phyloP scores from a whole-genome alignment of 495 filamentous ascomycete genomes.

The Lasiosphaeria miniovina region DNA sequence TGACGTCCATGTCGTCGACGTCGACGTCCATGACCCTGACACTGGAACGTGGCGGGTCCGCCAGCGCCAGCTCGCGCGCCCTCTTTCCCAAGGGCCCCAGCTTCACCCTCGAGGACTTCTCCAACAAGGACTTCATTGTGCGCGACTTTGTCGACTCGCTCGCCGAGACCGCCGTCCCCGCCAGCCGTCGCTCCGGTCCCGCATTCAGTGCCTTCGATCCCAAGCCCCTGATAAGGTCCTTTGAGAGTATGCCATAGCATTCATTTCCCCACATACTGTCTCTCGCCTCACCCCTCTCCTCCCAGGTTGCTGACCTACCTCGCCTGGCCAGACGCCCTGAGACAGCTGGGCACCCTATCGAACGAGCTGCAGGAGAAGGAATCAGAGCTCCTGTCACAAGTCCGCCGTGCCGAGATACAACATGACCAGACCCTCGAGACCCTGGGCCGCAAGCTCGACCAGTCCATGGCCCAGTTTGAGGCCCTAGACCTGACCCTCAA shows the following conservation, averaged over 20 bases:
- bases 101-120: conserved; percentile 88
- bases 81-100: conserved; percentile 74
- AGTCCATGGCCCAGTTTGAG: conserved; percentile 87
- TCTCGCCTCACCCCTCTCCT: no score
- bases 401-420: conserved; percentile 86
- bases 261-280: not conserved
- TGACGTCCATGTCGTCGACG: no score
- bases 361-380: conserved; percentile 82
- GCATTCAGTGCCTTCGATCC: conserved; percentile 84
- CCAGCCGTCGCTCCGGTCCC: conserved; percentile 68
- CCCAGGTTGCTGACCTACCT: not conserved
- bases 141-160: conserved; percentile 95
- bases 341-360: conserved; percentile 73
- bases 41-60: conserved; percentile 41
- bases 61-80: conserved; percentile 51
- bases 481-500: conserved; percentile 78
- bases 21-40: no score
- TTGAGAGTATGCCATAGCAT: conserved; percentile 63
- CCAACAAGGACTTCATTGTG: conserved; percentile 90
- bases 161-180: conserved; percentile 75
- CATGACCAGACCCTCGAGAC: conserved; percentile 85
- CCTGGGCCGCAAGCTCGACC: conserved; percentile 80
- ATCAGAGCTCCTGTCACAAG: conserved; percentile 83
- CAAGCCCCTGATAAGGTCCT: conserved; percentile 92
- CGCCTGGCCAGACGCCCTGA: conserved; percentile 55